These are phyloP conservation scores for Shiraia sp. DNA, from an alignment of 2,329 filamentous ascomycete genomes.

Conservation along the genomic window DNA sequence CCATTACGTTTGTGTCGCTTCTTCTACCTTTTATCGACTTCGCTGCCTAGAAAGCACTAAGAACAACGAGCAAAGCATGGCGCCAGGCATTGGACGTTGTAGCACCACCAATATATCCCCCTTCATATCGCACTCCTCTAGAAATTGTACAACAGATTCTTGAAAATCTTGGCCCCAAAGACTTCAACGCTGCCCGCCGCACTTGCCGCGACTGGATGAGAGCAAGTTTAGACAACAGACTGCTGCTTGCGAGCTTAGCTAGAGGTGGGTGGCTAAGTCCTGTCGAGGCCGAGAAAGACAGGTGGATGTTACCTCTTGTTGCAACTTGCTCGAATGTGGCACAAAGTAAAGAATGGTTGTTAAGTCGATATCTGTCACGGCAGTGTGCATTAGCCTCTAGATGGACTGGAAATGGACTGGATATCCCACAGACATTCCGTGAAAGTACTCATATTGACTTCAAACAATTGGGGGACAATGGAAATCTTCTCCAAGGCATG, in stretches of 20 bases:
- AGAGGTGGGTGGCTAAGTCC: conserved; percentile 55
- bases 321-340: neutral
- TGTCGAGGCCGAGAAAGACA: conserved; percentile 2
- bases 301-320: neutral
- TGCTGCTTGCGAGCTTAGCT: conserved; percentile 59
- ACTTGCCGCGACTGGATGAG: conserved; percentile 65
- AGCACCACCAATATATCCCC: conserved; percentile 27
- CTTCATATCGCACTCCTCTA: conserved; percentile 43
- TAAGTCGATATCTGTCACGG: conserved; percentile 54
- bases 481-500: conserved; percentile 11
- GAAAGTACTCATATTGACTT: conserved; percentile 40
- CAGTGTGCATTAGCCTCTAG: conserved; percentile 52
- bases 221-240: conserved; percentile 55
- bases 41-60: conserved; percentile 23
- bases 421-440: conserved; percentile 12
- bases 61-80: conserved; percentile 44
- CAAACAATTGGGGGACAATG: conserved; percentile 33
- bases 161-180: conserved; percentile 48
- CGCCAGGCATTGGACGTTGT: conserved; percentile 28
- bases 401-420: conserved; percentile 46
- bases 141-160: conserved; percentile 58
- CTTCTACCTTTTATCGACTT: conserved; percentile 21
- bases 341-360: conserved; percentile 38
- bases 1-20: neutral
- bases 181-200: conserved; percentile 65